Base-by-base conservation (phyloP, 164 flowering plant genomes). In the Houttuynia cordata region DNA sequence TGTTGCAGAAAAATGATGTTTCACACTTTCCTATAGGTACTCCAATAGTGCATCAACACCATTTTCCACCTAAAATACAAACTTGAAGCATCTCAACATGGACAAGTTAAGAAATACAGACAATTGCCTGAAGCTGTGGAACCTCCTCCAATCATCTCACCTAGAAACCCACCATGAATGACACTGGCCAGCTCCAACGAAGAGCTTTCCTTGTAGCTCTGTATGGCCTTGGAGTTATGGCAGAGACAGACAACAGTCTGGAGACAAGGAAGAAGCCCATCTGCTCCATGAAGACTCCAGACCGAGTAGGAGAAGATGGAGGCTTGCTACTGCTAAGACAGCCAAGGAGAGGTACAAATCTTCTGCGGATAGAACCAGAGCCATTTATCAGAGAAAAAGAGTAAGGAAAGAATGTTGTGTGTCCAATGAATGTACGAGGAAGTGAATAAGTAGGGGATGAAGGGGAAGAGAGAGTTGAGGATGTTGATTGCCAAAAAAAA, bases 271-370 rank as follows among this genome's bases (percentile, higher is more conserved):
- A 56, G 60, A 63, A 17, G 59, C 56, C 41, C 57, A 62, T n/a
- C 57, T 53, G 59, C 63, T 52, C 69, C 69, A 70, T 19, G 51
- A 57, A 23, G 69, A 55, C 42, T 70, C 73, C 41, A 65, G 37
- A 19, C 59, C 47, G 5, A 65, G 21, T 8, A 70, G 62, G 51
- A 64, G 50, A 9, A 64, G 60, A 60, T 68, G 59, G 21, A 68
- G 24, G 6, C 53, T 18, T 19, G 54, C 20, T 6, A 68, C 25
- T 8, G 49, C 58, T 0, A 60, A 64, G 45, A 64, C 47, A 12
- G 67, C 62, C 1, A 64, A 21, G 7, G 61, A 34, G 0, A 64
- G 61, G 20, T 10, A 57, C 42, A 64, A 23, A 24, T 64, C 61
- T 58, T 64, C 34, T 17, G 24, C 30, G 12, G 56, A 18, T 13